Base-by-base conservation (phyloP, 2,329 filamentous ascomycete species). In the Phyllachora maydis region DNA sequence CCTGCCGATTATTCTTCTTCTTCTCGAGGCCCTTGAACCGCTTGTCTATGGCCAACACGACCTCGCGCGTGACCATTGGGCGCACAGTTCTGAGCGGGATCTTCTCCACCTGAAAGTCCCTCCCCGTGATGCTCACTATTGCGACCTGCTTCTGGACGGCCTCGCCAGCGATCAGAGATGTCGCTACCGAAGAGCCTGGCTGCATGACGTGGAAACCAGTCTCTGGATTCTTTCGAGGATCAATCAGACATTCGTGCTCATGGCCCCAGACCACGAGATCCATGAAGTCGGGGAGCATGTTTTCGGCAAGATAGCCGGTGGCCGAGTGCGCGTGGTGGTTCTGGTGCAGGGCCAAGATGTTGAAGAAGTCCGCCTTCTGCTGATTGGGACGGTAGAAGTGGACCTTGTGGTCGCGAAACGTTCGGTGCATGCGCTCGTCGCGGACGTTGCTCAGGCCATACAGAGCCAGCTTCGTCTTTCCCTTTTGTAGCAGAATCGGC, bases 201-300 rank as follows among this genome's bases (percentile, higher is more conserved):
- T 98, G 88, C 67, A 98, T 93, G 32, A 98, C 85, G 35, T 88
- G 70, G 36, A 98, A 98, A 1, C 74, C 75, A 22, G 74, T 92
- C 39, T 92, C 81, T 0, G 76, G 66, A 36, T 95, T 98, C 22
- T 69, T 57, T 2, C 56, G 54, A 1, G 88, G 88, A 21, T 92
- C 71, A 32, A 98, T 91, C 6, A 85, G 45, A 40, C 88, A 98
- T 45, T 98, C 85, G 41, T 98, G 88, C 46, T 98, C 88, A 39
- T 98, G 88, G 3, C 88, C 88, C 88, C 88, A 98, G 23, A 98
- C 64, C 0, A 98, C 68, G 4, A 98, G 58, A 40, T 98, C 76
- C 32, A 98, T 54, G 52, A 90, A 95, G 11, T 81, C 71, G 0
- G 88, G 90, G 1, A 98, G 56, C 37, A 93, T 88, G 36, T 75